Percentiles rank a stretch among this genome's conserved stretches.
phyloP scores from a whole-genome alignment of 345 rosid species.

The Hibiscus mutabilis region DNA sequence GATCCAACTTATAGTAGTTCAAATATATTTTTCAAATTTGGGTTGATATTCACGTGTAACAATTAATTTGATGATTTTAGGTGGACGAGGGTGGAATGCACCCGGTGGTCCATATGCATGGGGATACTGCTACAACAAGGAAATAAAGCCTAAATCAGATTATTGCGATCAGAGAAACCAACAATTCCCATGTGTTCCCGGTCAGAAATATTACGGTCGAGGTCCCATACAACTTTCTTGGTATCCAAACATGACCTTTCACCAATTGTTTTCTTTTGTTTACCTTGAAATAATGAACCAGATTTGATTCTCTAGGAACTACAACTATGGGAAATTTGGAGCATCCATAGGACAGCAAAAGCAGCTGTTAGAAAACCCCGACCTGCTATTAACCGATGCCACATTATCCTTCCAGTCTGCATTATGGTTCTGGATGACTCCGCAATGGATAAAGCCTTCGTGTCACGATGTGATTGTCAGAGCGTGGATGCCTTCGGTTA shows the following conservation, averaged over 20 bases:
- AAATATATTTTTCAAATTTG: background rate
- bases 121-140: constrained; percentile 49
- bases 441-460: constrained; percentile 46
- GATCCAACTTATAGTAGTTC: too few relatives aligned
- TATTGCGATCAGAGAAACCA: constrained; percentile 31
- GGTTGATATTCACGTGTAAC: background rate
- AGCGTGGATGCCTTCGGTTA: constrained; percentile 30
- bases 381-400: constrained; percentile 37
- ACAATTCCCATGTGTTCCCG: constrained; percentile 49
- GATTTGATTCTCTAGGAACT: constrained; percentile 33
- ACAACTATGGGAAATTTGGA: constrained; percentile 58
- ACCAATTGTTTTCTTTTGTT: background rate
- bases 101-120: constrained; percentile 58
- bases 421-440: constrained; percentile 70
- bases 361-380: constrained; percentile 53
- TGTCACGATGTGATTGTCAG: constrained; percentile 53
- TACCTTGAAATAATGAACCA: background rate
- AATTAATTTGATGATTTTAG: background rate
- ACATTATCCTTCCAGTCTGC: constrained; percentile 54
- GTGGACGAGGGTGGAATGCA: constrained; percentile 46
- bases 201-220: constrained; percentile 48
- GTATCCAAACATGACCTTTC: constrained; percentile 9
- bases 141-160: constrained; percentile 33
- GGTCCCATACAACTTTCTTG: constrained; percentile 67
- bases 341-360: constrained; percentile 35